A percentile compares a stretch with the other conserved stretches of the same genome.
Evolutionary conservation across 1,284 basidiomycete genomes (phyloP).

Genomic region (Entoloma clypeatum): DNA sequence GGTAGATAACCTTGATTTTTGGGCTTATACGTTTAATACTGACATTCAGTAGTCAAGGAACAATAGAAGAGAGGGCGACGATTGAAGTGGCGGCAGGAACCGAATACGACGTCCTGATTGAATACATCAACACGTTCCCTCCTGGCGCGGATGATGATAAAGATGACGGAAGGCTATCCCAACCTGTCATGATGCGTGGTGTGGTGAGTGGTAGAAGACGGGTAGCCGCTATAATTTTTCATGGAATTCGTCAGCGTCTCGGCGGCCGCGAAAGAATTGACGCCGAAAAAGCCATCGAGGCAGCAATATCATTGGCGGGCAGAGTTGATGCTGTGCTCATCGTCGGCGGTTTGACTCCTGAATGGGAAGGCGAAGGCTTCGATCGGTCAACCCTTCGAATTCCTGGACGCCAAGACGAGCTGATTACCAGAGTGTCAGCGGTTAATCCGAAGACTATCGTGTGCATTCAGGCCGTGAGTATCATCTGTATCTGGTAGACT

Average conservation of each 20-base stretch:
- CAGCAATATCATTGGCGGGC: constrained; percentile 57
- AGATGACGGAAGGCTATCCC: constrained; percentile 40
- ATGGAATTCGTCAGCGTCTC: constrained; percentile 40
- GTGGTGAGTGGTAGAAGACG: constrained; percentile 39
- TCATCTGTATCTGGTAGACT: not conserved
- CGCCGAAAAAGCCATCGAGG: constrained; percentile 51
- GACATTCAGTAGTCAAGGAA: constrained; percentile 45
- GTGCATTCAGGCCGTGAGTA: constrained; percentile 60
- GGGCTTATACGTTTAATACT: not conserved
- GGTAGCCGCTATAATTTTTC: constrained; percentile 2
- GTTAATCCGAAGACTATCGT: constrained; percentile 66
- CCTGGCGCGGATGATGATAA: constrained; percentile 42
- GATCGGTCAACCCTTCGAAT: constrained; percentile 56
- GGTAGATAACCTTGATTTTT: constrained; percentile 32
- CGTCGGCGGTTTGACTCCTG: constrained; percentile 60
- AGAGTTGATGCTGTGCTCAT: constrained; percentile 57
- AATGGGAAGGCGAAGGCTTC: constrained; percentile 71
- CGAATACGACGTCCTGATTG: constrained; percentile 49
- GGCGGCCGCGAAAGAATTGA: constrained; percentile 65
- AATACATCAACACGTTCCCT: constrained; percentile 60
- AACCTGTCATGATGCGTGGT: constrained; percentile 65
- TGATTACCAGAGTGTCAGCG: constrained; percentile 53
- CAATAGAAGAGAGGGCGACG: constrained; percentile 54
- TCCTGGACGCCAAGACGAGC: constrained; percentile 60
- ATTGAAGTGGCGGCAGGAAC: constrained; percentile 43